Conservation (phyloP, 352 stramenopile species). For the Plasmopara viticola region DNA sequence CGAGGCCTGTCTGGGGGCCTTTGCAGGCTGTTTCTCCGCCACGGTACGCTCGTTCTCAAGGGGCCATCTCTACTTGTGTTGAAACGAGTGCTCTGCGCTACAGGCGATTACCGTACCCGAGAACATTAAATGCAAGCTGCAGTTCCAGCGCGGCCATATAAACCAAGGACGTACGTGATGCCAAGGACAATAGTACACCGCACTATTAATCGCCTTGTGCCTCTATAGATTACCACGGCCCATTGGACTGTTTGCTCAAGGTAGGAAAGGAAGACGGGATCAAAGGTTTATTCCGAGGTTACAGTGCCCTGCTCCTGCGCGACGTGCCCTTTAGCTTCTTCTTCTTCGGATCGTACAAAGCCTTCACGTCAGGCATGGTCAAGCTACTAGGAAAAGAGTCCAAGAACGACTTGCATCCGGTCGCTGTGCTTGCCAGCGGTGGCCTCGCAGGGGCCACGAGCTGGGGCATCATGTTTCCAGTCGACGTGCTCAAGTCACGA, state of each 20-base stretch:
- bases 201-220: background rate
- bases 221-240: constrained; percentile 47
- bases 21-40: constrained; percentile 78
- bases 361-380: constrained; percentile 50
- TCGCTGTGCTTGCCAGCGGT: constrained; percentile 67
- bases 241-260: constrained; percentile 60
- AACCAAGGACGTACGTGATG: constrained; percentile 45
- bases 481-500: constrained; percentile 78
- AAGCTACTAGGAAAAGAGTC: constrained; percentile 46
- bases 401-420: constrained; percentile 67
- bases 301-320: constrained; percentile 73
- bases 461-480: constrained; percentile 84
- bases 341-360: constrained; percentile 85
- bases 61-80: no score
- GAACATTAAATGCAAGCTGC: constrained; percentile 82
- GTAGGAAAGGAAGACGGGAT: constrained; percentile 58
- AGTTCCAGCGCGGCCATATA: constrained; percentile 65
- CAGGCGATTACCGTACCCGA: constrained; percentile 81
- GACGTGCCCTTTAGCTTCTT: constrained; percentile 89
- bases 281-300: constrained; percentile 67
- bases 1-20: constrained; percentile 74
- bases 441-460: constrained; percentile 70
- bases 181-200: no score
- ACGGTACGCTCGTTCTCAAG: constrained; percentile 20
- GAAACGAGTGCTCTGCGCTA: background rate